These are phyloP conservation scores for Zasmidium angulare DNA, from an alignment of 2,329 filamentous ascomycete genomes.

Conservation along the genomic window DNA sequence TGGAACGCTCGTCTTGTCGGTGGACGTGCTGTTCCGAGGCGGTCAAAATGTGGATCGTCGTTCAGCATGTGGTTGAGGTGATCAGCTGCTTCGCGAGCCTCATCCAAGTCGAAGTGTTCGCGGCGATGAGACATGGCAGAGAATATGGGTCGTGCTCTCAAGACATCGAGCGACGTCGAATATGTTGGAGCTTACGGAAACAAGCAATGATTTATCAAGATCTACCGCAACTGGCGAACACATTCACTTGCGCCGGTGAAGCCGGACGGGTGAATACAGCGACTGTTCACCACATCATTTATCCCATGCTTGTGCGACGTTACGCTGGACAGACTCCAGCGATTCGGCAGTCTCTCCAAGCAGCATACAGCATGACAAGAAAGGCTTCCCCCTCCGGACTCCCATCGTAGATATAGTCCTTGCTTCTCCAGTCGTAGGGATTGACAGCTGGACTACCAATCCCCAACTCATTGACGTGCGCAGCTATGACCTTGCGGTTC, in stretches of 20 bases:
- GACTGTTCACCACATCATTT: too few relatives aligned
- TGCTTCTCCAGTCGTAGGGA: slow-evolving; percentile 32
- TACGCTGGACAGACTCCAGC: slow-evolving; percentile 20
- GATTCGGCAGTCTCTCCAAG: slow-evolving; percentile 42
- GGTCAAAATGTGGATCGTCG: too few relatives aligned
- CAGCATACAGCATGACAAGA: slow-evolving; percentile 44
- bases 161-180: too few relatives aligned
- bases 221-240: too few relatives aligned
- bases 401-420: slow-evolving; percentile 18
- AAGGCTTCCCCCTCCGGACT: slow-evolving; percentile 49
- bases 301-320: too few relatives aligned
- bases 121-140: too few relatives aligned
- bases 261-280: too few relatives aligned
- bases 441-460: slow-evolving; percentile 45
- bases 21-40: too few relatives aligned
- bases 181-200: too few relatives aligned
- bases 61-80: background rate
- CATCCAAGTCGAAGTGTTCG: background rate
- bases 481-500: slow-evolving; percentile 40
- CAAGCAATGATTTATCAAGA: too few relatives aligned
- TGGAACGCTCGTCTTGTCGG: background rate
- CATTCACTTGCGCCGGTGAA: background rate
- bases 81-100: background rate
- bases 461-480: slow-evolving; percentile 39
- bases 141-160: too few relatives aligned